Evolutionary conservation across 176 grass and related monocot species (phyloP).

Genomic region (Carex pumila): DNA sequence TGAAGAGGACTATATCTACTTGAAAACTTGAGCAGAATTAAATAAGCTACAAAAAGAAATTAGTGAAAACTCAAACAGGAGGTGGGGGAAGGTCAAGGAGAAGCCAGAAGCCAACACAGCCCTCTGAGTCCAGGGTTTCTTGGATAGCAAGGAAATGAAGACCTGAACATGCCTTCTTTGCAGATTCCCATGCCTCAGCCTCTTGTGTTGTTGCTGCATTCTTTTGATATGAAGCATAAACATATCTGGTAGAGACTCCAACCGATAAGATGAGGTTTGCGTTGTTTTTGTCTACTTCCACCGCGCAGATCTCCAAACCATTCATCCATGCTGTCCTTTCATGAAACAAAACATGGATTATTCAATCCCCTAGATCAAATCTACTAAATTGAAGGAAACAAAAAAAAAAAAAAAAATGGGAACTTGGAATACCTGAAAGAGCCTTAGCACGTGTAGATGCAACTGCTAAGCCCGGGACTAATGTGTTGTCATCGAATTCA

Average conservation of each 20-base stretch:
- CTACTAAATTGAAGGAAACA: background rate
- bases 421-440: constrained; percentile 56
- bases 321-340: constrained; percentile 87
- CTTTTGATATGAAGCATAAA: constrained; percentile 81
- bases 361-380: background rate
- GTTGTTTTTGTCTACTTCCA: constrained; percentile 54
- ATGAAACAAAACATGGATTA: background rate
- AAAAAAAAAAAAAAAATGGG: background rate
- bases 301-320: constrained; percentile 61
- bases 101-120: constrained; percentile 88
- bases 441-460: constrained; percentile 84
- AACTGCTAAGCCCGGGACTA: constrained; percentile 82
- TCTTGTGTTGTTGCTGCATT: constrained; percentile 73
- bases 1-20: background rate
- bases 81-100: constrained; percentile 81
- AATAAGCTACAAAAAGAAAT: background rate
- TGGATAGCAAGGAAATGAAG: constrained; percentile 92
- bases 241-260: constrained; percentile 71
- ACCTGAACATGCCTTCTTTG: constrained; percentile 71
- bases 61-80: constrained; percentile 38
- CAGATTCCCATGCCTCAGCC: constrained; percentile 91
- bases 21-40: background rate
- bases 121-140: constrained; percentile 74
- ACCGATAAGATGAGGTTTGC: constrained; percentile 63
- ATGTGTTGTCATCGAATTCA: constrained; percentile 64